A percentile compares a stretch with the other conserved stretches of the same genome.
phyloP scores from a whole-genome alignment of 2,329 filamentous ascomycete species.

The Pestalotiopsis fici region DNA sequence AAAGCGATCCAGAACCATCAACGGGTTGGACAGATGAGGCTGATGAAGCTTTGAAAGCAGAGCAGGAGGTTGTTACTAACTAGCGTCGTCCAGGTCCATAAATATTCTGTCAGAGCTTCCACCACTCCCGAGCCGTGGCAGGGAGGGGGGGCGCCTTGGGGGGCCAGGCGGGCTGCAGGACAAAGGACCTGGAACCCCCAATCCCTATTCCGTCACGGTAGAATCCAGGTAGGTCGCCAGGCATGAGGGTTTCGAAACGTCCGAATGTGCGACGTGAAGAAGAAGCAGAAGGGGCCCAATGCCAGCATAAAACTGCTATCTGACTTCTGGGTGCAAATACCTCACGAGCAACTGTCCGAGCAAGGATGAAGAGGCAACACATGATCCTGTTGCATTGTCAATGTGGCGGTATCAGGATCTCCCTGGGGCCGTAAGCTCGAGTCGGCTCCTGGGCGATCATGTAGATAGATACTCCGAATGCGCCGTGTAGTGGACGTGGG shows the following conservation, averaged over 20 bases:
- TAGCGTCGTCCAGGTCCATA: neutral
- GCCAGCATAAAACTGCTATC: neutral
- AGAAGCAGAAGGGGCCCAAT: neutral
- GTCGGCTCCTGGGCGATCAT: neutral
- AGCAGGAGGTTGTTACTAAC: neutral
- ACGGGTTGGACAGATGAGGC: neutral
- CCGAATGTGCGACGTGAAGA: neutral
- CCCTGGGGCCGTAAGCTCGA: neutral
- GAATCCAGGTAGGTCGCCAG: neutral
- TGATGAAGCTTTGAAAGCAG: neutral
- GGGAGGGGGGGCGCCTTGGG: neutral
- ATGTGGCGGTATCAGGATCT: neutral
- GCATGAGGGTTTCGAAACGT: conserved; percentile 4
- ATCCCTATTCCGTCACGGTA: neutral
- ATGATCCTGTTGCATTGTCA: neutral
- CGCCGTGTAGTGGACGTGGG: too few species aligned
- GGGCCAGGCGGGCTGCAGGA: neutral
- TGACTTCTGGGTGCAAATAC: neutral
- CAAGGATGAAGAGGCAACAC: neutral
- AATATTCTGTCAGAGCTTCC: conserved; percentile 1
- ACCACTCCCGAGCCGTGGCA: neutral
- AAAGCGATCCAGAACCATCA: neutral
- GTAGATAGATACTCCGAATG: neutral
- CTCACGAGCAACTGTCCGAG: neutral
- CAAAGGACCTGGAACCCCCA: neutral